phyloP scores from a whole-genome alignment of 768 basidiomycete genomes.

The Macrocybe gigantea region DNA sequence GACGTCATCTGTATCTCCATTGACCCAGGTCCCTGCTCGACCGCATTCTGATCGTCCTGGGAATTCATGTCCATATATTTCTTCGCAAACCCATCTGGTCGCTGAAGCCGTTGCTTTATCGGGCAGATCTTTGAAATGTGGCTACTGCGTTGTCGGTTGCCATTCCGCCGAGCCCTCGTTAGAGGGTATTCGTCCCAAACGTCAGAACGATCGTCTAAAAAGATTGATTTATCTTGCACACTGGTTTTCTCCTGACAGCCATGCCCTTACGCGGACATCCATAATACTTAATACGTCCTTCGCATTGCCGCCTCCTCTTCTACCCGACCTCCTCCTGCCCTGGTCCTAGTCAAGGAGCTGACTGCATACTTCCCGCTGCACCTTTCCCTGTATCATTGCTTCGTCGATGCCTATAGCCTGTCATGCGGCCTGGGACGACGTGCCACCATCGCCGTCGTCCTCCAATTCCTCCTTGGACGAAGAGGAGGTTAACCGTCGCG shows the following conservation, averaged over 20 bases:
- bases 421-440: slow-evolving; percentile 17
- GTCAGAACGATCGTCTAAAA: slow-evolving; percentile 15
- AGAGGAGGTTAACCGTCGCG: slow-evolving; percentile 54
- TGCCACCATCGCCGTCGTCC: slow-evolving; percentile 35
- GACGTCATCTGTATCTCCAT: background rate
- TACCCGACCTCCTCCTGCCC: slow-evolving; percentile 1
- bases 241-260: slow-evolving; percentile 12
- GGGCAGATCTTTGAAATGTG: slow-evolving; percentile 25
- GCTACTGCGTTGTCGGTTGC: slow-evolving; percentile 12
- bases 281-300: slow-evolving; percentile 12
- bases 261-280: slow-evolving; percentile 11
- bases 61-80: slow-evolving; percentile 22
- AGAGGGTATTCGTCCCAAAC: slow-evolving; percentile 25
- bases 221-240: slow-evolving; percentile 21
- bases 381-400: background rate
- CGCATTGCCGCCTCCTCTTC: slow-evolving; percentile 3
- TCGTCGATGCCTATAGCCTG: slow-evolving; percentile 15
- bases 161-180: slow-evolving; percentile 26
- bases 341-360: background rate
- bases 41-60: slow-evolving; percentile 20
- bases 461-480: slow-evolving; percentile 49
- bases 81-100: slow-evolving; percentile 13
- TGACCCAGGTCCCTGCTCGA: slow-evolving; percentile 5
- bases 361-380: background rate
- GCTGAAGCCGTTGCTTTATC: slow-evolving; percentile 20